phyloP scores from a whole-genome alignment of 345 rosid species.

The Angophora floribunda region DNA sequence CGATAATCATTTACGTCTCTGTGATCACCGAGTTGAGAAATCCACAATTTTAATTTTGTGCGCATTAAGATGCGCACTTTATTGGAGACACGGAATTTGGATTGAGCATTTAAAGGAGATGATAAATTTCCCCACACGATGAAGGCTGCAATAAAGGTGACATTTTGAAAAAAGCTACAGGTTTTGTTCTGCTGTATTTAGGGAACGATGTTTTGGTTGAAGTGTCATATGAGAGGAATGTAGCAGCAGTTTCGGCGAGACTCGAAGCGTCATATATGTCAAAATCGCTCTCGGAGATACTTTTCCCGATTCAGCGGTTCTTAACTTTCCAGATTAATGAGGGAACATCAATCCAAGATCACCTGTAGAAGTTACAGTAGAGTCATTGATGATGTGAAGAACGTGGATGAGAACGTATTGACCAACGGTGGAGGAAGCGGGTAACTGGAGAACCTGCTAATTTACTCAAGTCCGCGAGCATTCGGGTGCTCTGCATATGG shows the following conservation, averaged over 20 bases:
- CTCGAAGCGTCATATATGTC: not conserved
- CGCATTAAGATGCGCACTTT: fast-evolving
- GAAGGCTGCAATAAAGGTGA: not conserved
- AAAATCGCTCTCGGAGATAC: not conserved
- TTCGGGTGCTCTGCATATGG: not conserved
- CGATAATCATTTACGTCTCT: not conserved
- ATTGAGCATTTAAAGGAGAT: not conserved
- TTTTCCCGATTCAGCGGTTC: no score
- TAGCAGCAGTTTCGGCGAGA: not conserved
- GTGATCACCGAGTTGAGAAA: fast-evolving
- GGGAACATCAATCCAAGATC: not conserved
- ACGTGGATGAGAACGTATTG: not conserved
- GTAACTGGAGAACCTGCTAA: not conserved
- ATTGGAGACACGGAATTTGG: not conserved
- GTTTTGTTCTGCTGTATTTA: not conserved
- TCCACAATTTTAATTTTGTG: no score
- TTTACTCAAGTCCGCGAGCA: not conserved
- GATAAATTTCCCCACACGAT: not conserved
- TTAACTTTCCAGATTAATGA: not conserved
- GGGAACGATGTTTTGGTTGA: not conserved
- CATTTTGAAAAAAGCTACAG: not conserved
- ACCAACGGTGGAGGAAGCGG: not conserved
- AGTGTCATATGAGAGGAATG: not conserved
- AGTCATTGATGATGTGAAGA: not conserved
- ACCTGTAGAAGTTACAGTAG: not conserved